phyloP scores from a whole-genome alignment of 2,329 filamentous ascomycete genomes.

The Fusarium incarnatum region DNA sequence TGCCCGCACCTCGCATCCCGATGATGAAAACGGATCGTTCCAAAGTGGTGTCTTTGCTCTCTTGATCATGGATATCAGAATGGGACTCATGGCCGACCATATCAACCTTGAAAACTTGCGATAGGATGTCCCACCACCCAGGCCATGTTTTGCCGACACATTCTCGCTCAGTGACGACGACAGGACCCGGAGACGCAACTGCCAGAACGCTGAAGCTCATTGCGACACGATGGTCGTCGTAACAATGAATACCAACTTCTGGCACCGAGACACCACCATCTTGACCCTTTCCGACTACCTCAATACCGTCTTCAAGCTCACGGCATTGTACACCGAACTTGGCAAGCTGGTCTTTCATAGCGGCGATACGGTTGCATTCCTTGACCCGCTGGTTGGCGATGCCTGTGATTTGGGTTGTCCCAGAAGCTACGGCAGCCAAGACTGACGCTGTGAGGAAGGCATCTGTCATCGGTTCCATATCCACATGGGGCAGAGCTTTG shows the following conservation, averaged over 20 bases:
- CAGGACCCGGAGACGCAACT: conserved; percentile 74
- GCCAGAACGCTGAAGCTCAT: conserved; percentile 98
- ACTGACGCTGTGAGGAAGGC: conserved; percentile 96
- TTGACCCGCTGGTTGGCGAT: conserved; percentile 99
- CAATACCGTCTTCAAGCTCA: conserved; percentile 95
- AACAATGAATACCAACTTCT: conserved; percentile 82
- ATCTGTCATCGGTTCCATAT: conserved; percentile 99
- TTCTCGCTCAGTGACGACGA: conserved; percentile 87
- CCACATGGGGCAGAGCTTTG: conserved; percentile 81
- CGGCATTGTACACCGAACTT: conserved; percentile 91
- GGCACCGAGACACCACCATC: conserved; percentile 64
- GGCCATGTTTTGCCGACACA: conserved; percentile 99
- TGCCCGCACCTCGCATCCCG: conserved; percentile 96
- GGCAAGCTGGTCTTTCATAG: conserved; percentile 93
- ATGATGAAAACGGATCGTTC: conserved; percentile 89
- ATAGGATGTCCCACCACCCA: conserved; percentile 95
- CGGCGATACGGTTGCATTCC: conserved; percentile 95
- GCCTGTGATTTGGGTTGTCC: conserved; percentile 86
- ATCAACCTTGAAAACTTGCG: conserved; percentile 78
- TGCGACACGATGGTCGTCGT: conserved; percentile 96
- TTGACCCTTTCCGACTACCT: conserved; percentile 68
- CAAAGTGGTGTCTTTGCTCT: conserved; percentile 17
- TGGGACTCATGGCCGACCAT: conserved; percentile 78
- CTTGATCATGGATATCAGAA: conserved; percentile 28
- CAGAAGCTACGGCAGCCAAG: conserved; percentile 86